These are phyloP conservation scores for Agroathelia rolfsii DNA, from an alignment of 1,284 basidiomycete genomes.

Conservation along the genomic window DNA sequence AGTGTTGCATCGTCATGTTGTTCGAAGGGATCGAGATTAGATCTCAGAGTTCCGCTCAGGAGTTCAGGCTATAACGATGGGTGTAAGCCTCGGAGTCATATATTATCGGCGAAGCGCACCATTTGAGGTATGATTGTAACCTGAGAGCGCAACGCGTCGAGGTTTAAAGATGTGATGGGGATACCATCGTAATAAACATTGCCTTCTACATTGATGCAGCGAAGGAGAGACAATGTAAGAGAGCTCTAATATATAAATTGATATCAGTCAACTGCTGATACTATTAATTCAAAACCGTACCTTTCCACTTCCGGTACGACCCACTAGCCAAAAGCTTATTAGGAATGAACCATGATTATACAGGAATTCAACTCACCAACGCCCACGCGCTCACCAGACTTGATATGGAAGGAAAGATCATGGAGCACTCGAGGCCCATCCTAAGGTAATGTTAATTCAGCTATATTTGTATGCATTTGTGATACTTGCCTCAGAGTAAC, in stretches of 20 bases:
- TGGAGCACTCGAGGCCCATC: constrained; percentile 34
- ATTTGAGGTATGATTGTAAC: constrained; percentile 43
- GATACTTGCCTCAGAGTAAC: constrained; percentile 22
- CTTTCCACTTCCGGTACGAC: constrained; percentile 48
- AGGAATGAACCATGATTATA: constrained; percentile 5
- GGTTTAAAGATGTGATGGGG: constrained; percentile 30
- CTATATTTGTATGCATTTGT: not conserved
- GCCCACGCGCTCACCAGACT: constrained; percentile 40
- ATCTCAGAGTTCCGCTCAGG: constrained; percentile 23
- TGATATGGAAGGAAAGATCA: constrained; percentile 35
- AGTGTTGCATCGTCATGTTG: constrained; percentile 37
- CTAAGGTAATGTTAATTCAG: constrained; percentile 15
- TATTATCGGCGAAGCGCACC: constrained; percentile 10
- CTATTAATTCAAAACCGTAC: constrained; percentile 11
- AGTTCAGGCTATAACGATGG: constrained; percentile 31
- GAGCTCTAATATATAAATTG: constrained; percentile 24
- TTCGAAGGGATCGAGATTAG: constrained; percentile 37
- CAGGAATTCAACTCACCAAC: constrained; percentile 23
- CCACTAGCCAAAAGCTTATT: constrained; percentile 21
- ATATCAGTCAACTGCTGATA: not conserved
- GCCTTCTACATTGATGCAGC: constrained; percentile 36
- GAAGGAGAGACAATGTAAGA: constrained; percentile 32
- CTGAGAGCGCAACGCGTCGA: constrained; percentile 39
- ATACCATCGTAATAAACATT: constrained; percentile 34
- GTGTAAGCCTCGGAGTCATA: not conserved